Evolutionary conservation across 306 rosid species (phyloP).

Genomic region (Herpetospermum pedunculosum): DNA sequence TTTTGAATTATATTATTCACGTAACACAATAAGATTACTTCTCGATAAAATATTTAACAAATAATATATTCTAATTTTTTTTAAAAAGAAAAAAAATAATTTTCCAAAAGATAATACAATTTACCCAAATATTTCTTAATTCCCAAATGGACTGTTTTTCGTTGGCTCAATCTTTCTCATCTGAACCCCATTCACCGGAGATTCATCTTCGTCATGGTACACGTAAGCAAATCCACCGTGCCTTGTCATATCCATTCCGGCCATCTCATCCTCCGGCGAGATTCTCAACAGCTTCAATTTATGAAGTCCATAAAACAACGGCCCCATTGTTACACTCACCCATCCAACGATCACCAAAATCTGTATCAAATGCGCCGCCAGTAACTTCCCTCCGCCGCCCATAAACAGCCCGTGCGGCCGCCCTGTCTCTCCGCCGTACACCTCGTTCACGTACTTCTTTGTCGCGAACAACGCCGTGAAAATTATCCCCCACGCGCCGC

Average conservation of each 20-base stretch:
- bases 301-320: not conserved
- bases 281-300: conserved; percentile 4
- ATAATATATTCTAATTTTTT: no score
- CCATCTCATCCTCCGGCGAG: conserved; percentile 6
- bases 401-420: conserved; percentile 8
- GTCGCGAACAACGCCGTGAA: conserved; percentile 11
- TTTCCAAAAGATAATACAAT: no score
- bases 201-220: conserved; percentile 11
- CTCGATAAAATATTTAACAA: not conserved
- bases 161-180: not conserved
- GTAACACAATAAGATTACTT: not conserved
- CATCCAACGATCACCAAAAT: not conserved
- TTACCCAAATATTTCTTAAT: not conserved
- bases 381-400: conserved; percentile 6
- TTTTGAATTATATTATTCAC: not conserved
- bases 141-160: not conserved
- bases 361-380: conserved; percentile 4
- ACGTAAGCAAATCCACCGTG: conserved; percentile 13
- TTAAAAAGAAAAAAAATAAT: no score
- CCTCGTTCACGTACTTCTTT: conserved; percentile 1
- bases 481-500: conserved; percentile 12
- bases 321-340: conserved; percentile 6
- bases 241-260: conserved; percentile 9
- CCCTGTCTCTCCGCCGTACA: not conserved
- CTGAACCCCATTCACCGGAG: not conserved